A percentile compares a stretch with the other conserved stretches of the same genome.
These are phyloP conservation scores for Larix kaempferi DNA, from an alignment of 75 land plant species.

Conservation along the genomic window DNA sequence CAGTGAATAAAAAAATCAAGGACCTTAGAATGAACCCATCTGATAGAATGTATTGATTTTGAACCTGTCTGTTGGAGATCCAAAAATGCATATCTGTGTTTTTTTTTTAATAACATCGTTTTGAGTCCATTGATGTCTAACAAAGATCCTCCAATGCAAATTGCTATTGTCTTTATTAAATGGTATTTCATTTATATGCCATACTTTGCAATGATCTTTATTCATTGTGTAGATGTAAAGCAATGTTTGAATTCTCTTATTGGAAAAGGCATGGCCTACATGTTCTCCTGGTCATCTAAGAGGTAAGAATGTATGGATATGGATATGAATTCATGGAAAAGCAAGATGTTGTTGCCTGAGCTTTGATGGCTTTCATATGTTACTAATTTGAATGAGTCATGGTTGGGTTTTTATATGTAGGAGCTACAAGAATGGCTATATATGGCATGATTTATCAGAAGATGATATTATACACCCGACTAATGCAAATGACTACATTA, in stretches of 20 bases:
- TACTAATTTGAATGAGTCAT: not conserved
- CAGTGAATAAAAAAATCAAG: too few relatives aligned
- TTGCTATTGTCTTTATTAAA: too few relatives aligned
- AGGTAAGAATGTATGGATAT: too few relatives aligned
- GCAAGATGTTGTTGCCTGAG: not conserved
- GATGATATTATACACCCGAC: conserved; percentile 79
- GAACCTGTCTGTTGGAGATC: too few relatives aligned
- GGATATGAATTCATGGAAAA: too few relatives aligned
- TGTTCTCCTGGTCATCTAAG: conserved; percentile 94
- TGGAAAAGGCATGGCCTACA: conserved; percentile 74
- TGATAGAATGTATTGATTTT: too few relatives aligned
- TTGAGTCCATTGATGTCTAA: too few relatives aligned
- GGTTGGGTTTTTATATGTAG: conserved; percentile 30
- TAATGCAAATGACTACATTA: conserved; percentile 75
- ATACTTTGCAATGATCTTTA: not conserved
- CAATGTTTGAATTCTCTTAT: conserved; percentile 52
- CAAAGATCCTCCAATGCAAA: too few relatives aligned
- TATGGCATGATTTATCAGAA: conserved; percentile 92
- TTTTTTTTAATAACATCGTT: too few relatives aligned
- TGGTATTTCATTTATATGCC: not conserved
- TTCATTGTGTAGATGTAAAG: conserved; percentile 67
- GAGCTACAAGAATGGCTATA: conserved; percentile 83
- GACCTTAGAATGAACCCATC: too few relatives aligned
- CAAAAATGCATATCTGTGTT: too few relatives aligned
- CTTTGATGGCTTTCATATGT: not conserved